A percentile compares a stretch with the other conserved stretches of the same genome.
These are phyloP conservation scores for Coccinonectria pachysandricola DNA, from an alignment of 2,329 filamentous ascomycete species.

Conservation along the genomic window DNA sequence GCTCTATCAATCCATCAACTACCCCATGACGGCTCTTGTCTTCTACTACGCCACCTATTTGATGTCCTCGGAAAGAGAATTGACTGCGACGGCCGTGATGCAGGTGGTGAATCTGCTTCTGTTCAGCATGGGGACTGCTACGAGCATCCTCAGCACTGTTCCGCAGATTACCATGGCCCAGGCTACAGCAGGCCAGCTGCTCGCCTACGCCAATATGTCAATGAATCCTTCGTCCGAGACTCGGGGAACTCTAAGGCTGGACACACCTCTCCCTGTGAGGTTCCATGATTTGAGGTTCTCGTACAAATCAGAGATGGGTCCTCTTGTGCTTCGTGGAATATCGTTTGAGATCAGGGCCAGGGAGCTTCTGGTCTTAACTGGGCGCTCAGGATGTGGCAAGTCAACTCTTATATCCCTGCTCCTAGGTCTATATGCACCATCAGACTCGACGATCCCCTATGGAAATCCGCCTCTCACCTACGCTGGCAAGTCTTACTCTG, in stretches of 20 bases:
- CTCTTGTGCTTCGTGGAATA: constrained; percentile 50
- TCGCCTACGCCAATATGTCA: constrained; percentile 57
- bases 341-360: constrained; percentile 53
- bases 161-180: constrained; percentile 71
- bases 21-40: constrained; percentile 65
- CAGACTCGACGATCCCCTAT: constrained; percentile 1
- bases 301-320: constrained; percentile 51
- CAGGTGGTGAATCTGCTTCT: constrained; percentile 73
- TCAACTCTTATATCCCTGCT: constrained; percentile 71
- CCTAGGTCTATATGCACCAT: constrained; percentile 56
- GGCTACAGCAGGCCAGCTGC: constrained; percentile 60
- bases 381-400: constrained; percentile 82
- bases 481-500: constrained; percentile 42
- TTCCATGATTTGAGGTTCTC: constrained; percentile 51
- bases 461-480: constrained; percentile 40
- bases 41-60: constrained; percentile 74
- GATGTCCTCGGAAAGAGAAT: constrained; percentile 36
- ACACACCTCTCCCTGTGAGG: constrained; percentile 35
- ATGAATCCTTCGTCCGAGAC: constrained; percentile 46
- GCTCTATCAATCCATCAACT: constrained; percentile 60
- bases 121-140: constrained; percentile 69
- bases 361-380: constrained; percentile 68
- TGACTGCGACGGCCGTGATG: constrained; percentile 50
- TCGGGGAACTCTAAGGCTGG: constrained; percentile 26
- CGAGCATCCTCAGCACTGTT: constrained; percentile 59